Conservation (phyloP, 1,139 yeast species). For the Candida tunisiensis region DNA sequence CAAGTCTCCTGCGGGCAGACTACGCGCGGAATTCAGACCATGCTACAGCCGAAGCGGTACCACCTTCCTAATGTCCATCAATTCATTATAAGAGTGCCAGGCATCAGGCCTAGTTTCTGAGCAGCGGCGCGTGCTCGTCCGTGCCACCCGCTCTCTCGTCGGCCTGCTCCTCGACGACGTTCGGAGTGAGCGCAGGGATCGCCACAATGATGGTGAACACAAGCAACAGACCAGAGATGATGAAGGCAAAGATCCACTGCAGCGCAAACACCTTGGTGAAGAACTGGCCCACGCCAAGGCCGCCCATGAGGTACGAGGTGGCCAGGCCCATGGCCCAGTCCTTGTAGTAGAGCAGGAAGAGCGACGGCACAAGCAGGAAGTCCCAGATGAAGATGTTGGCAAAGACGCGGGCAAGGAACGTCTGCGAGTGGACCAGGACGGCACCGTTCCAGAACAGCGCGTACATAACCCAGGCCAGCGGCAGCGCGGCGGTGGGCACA, state of each 20-base stretch:
- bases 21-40: no score
- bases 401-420: conserved; percentile 41
- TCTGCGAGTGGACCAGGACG: conserved; percentile 32
- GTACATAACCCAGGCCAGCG: conserved; percentile 58
- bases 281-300: conserved; percentile 54
- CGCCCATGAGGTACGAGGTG: conserved; percentile 39
- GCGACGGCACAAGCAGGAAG: conserved; percentile 46
- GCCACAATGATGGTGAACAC: conserved; percentile 31
- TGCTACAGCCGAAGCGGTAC: no score
- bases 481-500: conserved; percentile 48
- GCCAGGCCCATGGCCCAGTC: conserved; percentile 62
- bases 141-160: conserved; percentile 2
- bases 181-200: conserved; percentile 13
- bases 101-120: not conserved
- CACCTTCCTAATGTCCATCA: no score
- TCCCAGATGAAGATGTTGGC: conserved; percentile 71
- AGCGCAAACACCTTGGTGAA: conserved; percentile 52
- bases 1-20: no score
- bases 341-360: conserved; percentile 38
- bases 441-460: conserved; percentile 79
- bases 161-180: conserved; percentile 2
- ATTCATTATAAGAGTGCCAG: not conserved
- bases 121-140: conserved; percentile 1
- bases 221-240: conserved; percentile 39
- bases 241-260: conserved; percentile 73